Evolutionary conservation across 106 monocot species (phyloP).

Genomic region (Iris macrosiphon): DNA sequence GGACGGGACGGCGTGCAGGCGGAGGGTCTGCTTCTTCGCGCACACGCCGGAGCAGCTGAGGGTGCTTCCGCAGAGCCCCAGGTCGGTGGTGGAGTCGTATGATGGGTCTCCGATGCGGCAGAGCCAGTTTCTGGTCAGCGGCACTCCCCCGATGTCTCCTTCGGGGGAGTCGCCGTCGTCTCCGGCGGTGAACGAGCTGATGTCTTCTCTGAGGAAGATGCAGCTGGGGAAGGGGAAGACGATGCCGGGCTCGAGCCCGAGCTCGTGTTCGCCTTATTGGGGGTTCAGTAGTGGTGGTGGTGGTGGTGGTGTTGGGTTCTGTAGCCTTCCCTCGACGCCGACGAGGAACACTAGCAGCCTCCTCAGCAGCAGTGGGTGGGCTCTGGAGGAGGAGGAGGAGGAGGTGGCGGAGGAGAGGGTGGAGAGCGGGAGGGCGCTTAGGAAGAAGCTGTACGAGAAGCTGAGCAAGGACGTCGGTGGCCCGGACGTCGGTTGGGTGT

Average conservation of each 20-base stretch:
- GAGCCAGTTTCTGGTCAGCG: neutral
- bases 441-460: constrained; percentile 33
- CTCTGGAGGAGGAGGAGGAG: neutral
- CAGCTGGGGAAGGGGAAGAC: constrained; percentile 15
- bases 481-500: constrained; percentile 36
- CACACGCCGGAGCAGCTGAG: constrained; percentile 71
- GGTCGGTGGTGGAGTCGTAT: constrained; percentile 7
- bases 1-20: constrained; percentile 57
- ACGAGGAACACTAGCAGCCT: neutral
- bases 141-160: constrained; percentile 14
- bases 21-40: constrained; percentile 62
- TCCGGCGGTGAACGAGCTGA: constrained; percentile 7
- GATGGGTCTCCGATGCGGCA: constrained; percentile 12
- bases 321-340: constrained; percentile 23
- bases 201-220: constrained; percentile 16
- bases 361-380: neutral
- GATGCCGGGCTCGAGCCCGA: neutral
- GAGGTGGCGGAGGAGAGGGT: constrained; percentile 15
- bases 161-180: constrained; percentile 15
- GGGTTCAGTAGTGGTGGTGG: neutral
- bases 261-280: neutral
- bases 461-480: constrained; percentile 15
- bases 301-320: neutral
- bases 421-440: constrained; percentile 23
- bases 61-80: constrained; percentile 21